A percentile compares a stretch with the other conserved stretches of the same genome.
phyloP scores from a whole-genome alignment of 768 basidiomycete species.

The Phlebiopsis flavidoalba region DNA sequence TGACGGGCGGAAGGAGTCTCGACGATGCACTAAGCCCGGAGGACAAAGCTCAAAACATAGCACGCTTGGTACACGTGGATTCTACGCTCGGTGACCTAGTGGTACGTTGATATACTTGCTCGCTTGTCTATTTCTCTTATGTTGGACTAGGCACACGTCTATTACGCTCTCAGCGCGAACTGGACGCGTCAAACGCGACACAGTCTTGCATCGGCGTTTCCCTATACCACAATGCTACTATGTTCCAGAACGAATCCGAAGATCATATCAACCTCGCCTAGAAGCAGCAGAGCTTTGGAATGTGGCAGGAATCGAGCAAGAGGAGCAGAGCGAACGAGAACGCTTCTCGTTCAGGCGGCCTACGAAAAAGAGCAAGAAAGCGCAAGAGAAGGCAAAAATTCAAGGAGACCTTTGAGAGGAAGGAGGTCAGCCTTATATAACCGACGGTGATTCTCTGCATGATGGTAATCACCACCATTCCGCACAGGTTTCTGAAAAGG shows the following conservation, averaged over 20 bases:
- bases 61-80: slow-evolving; percentile 65
- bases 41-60: slow-evolving; percentile 51
- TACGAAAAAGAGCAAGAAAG: slow-evolving; percentile 27
- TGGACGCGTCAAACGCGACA: slow-evolving; percentile 54
- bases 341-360: slow-evolving; percentile 27
- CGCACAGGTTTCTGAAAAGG: slow-evolving; percentile 56
- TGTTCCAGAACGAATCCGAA: slow-evolving; percentile 58
- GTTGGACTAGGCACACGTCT: slow-evolving; percentile 47
- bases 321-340: slow-evolving; percentile 36
- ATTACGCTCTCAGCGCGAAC: slow-evolving; percentile 60
- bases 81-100: slow-evolving; percentile 64
- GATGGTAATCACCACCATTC: not conserved
- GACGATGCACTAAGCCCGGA: slow-evolving; percentile 40
- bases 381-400: slow-evolving; percentile 33
- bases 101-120: slow-evolving; percentile 36
- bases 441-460: not conserved
- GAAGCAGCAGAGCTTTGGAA: slow-evolving; percentile 64
- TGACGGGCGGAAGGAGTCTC: slow-evolving; percentile 36
- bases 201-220: slow-evolving; percentile 49
- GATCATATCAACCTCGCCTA: slow-evolving; percentile 49
- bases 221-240: slow-evolving; percentile 72
- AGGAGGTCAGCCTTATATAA: slow-evolving; percentile 43
- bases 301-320: slow-evolving; percentile 32
- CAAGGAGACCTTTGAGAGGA: slow-evolving; percentile 54
- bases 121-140: not conserved